These are phyloP conservation scores for Antarctomyces pellizariae DNA, from an alignment of 495 filamentous ascomycete species.

Conservation along the genomic window DNA sequence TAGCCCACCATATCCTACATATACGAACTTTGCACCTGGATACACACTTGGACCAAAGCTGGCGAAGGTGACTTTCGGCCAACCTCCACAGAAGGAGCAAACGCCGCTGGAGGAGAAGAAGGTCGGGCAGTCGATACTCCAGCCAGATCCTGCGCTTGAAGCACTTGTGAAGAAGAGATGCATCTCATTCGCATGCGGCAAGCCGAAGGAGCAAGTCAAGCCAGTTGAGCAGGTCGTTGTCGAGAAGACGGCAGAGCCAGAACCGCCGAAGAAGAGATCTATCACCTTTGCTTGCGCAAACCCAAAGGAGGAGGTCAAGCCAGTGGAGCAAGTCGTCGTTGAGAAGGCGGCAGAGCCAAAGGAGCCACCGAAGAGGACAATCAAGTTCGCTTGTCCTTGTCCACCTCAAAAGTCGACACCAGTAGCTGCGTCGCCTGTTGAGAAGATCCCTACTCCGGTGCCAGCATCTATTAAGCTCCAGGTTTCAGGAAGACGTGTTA, in stretches of 20 bases:
- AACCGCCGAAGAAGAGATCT: slow-evolving; percentile 40
- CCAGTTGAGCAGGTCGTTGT: neutral
- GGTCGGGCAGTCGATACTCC: slow-evolving; percentile 1
- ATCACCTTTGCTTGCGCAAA: slow-evolving; percentile 74
- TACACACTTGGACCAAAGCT: slow-evolving; percentile 7
- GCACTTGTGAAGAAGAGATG: slow-evolving; percentile 40
- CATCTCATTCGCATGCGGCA: slow-evolving; percentile 75
- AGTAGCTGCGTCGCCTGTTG: too few relatives aligned
- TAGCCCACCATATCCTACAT: slow-evolving; percentile 47
- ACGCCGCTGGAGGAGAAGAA: neutral
- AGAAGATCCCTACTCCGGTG: too few relatives aligned
- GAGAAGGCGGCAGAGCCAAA: slow-evolving; percentile 1
- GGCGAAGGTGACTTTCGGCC: too few relatives aligned
- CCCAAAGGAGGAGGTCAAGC: slow-evolving; percentile 9
- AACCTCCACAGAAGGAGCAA: neutral
- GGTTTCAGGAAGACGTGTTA: too few relatives aligned
- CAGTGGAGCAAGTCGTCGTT: neutral
- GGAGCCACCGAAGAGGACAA: slow-evolving; percentile 10
- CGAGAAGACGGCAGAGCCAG: slow-evolving; percentile 13
- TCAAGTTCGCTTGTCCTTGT: slow-evolving; percentile 25
- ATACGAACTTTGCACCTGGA: slow-evolving; percentile 9
- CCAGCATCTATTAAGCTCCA: too few relatives aligned
- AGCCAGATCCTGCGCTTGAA: slow-evolving; percentile 13
- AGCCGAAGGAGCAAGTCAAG: slow-evolving; percentile 8
- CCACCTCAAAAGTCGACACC: too few relatives aligned